Base-by-base conservation (phyloP, 306 rosid species). In the Trifolium repens region DNA sequence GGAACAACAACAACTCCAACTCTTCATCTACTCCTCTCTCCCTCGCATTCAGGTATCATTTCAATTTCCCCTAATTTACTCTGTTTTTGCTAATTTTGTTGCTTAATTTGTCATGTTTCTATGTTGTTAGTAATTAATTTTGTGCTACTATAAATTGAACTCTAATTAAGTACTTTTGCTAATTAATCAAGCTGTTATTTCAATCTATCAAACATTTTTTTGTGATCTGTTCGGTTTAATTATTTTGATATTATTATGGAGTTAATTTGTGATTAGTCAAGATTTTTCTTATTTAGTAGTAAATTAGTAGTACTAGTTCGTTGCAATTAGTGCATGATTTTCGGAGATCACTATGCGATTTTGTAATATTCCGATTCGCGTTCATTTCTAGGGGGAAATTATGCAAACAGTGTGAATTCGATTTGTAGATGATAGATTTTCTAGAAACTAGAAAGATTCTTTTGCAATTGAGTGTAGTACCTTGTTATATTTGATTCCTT, bases 11-110 rank as follows among this genome's bases (percentile, higher is more conserved):
- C 49, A 44, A 78, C n/a, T 64, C 79, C 6, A 59, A 52, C 74
- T 13, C 92, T 61, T 59, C 83, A 13, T 12, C 64, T 58, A 0
- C 67, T 60, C 67, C 42, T 60, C 67, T 60, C 2, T 7, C 67
- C 52, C 76, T 76, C 60, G 22, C 88, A 52, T 10, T 70, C 65
- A 88, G 96, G 96, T 88, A 73, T 26, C 7, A 9, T 2, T 5
- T 40, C 16, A 1, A 2, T 19, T 46, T 13, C 14, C 8, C 1
- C 10, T 53, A 53, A 1, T 57, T 57, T 22, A 24, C 35, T 57
- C 34, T 57, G 35, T 57, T 57, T 24, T 24, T 57, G 63, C 4
- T 24, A 11, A 24, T 57, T 26, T 55, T 10, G 4, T 71, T 47
- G 9, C 3, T 79, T 50, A 43, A 2, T n/a, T 66, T 42, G 11